Evolutionary conservation across 805 yeast species (phyloP).

Genomic region (Teunomyces barrocoloradensis): DNA sequence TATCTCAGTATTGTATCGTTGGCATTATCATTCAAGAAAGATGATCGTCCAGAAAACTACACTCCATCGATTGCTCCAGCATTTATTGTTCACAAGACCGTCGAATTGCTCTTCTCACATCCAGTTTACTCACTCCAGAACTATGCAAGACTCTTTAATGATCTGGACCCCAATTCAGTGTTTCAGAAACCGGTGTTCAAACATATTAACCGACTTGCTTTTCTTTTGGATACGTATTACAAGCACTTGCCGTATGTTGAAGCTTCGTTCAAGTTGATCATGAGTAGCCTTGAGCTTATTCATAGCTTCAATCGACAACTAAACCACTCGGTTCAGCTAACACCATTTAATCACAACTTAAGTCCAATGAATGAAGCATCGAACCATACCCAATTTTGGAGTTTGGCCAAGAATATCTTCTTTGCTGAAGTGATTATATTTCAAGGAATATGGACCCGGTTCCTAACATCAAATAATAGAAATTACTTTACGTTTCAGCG

Average conservation of each 20-base stretch:
- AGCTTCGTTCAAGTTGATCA: conserved; percentile 17
- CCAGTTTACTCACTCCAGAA: conserved; percentile 8
- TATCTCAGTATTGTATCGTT: conserved; percentile 34
- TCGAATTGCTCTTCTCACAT: conserved; percentile 20
- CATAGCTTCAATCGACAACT: conserved; percentile 27
- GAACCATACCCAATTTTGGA: conserved; percentile 31
- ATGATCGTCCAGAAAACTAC: conserved; percentile 19
- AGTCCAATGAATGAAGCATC: conserved; percentile 6
- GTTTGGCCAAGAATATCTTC: conserved; percentile 37
- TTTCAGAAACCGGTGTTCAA: conserved; percentile 42
- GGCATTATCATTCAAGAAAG: conserved; percentile 29
- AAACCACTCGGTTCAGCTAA: conserved; percentile 12
- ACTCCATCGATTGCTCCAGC: conserved; percentile 16
- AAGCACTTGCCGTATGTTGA: conserved; percentile 12
- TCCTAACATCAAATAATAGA: conserved; percentile 26
- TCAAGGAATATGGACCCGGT: conserved; percentile 46
- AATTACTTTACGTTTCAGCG: conserved; percentile 6
- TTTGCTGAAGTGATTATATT: conserved; percentile 50
- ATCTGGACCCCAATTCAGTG: conserved; percentile 13
- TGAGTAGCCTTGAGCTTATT: conserved; percentile 19
- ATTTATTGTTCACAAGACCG: conserved; percentile 17
- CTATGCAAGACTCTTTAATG: conserved; percentile 18
- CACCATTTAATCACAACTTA: conserved; percentile 12
- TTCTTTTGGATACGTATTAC: conserved; percentile 39
- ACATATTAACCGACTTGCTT: conserved; percentile 49